Conservation (phyloP, 768 basidiomycete genomes). For the Rhizopogon vulgaris region DNA sequence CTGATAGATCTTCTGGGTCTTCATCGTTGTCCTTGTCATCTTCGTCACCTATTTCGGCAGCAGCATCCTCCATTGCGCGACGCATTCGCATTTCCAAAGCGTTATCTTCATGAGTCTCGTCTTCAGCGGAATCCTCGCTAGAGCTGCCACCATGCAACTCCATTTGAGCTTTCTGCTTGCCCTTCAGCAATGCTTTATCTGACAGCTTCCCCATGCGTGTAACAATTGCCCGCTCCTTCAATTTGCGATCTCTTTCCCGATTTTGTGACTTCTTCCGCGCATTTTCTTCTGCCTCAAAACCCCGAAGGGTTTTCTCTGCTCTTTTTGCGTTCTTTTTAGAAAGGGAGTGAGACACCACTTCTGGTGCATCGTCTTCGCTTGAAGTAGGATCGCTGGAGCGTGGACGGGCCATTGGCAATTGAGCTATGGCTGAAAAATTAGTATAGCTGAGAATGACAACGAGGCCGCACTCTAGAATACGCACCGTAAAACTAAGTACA, state of each 20-base stretch:
- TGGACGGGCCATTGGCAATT: background rate
- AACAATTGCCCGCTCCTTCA: slow-evolving; percentile 42
- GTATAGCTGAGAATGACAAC: too few relatives aligned
- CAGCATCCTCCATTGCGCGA: slow-evolving; percentile 24
- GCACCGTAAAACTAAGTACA: too few relatives aligned
- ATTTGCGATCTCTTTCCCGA: slow-evolving; percentile 38
- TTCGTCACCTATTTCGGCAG: slow-evolving; percentile 14
- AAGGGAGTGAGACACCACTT: slow-evolving; percentile 39
- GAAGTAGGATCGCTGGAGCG: slow-evolving; percentile 1
- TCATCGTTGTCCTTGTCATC: slow-evolving; percentile 15
- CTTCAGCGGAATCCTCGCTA: slow-evolving; percentile 18
- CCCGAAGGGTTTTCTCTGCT: slow-evolving; percentile 29
- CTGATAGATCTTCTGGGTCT: slow-evolving; percentile 8
- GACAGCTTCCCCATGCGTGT: slow-evolving; percentile 13
- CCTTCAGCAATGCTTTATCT: slow-evolving; percentile 6
- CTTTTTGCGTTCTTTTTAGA: slow-evolving; percentile 38
- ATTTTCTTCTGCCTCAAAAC: slow-evolving; percentile 32
- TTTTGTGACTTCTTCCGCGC: slow-evolving; percentile 40
- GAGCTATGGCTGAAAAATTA: background rate
- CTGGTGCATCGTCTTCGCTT: slow-evolving; percentile 43
- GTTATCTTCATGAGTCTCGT: slow-evolving; percentile 4
- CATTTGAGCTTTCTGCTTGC: slow-evolving; percentile 14
- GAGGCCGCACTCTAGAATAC: too few relatives aligned
- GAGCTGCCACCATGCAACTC: slow-evolving; percentile 20
- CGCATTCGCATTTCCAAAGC: slow-evolving; percentile 18